Base-by-base conservation (phyloP, 208 protist species). In the Leishmania turanica region DNA sequence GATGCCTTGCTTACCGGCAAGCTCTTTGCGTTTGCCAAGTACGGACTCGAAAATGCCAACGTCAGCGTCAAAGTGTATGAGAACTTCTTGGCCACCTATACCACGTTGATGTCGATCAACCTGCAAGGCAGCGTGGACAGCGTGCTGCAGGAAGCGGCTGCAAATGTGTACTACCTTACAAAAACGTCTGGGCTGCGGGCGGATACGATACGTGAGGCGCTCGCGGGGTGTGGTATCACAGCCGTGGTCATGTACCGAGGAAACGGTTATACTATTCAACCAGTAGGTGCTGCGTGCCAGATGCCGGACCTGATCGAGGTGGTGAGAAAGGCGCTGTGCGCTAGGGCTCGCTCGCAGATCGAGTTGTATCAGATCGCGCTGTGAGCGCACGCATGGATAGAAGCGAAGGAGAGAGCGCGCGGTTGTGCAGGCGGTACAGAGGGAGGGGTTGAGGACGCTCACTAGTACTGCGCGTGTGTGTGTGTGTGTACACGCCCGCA, bases 1-100 rank as follows among this genome's bases (percentile, higher is more conserved):
- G 92, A 94, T 75, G 87, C 92, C 2, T 88, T 89, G 75, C 84
- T 93, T 74, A 92, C 89, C 1, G 92, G 92, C 8, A 78, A 79
- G 49, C 78, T 94, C 31, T 96, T 94, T 79, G 84, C 80, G 5
- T 90, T 82, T 79, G 81, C 76, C 31, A 82, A 78, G 54, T 47
- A 79, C 21, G 88, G 78, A 37, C 53, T 94, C 17, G 19, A 70
- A 47, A 37, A 51, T 7, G 75, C 64, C 0, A n/a, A 69, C 4
- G 66, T 7, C 13, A 54, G 42, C 34, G 27, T 75, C 64, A 75
- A 78, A 7, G 2, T 60, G 13, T 86, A 80, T 79, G 37, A 53
- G 51, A 86, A 86, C 49, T 65, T 70, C 45, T 58, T 86, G 37
- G 51, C 78, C 6, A 76, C 54, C 65, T 86, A 86, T 70, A 82